Conservation (phyloP, 2,329 filamentous ascomycete genomes). For the Aspergillus sp. region DNA sequence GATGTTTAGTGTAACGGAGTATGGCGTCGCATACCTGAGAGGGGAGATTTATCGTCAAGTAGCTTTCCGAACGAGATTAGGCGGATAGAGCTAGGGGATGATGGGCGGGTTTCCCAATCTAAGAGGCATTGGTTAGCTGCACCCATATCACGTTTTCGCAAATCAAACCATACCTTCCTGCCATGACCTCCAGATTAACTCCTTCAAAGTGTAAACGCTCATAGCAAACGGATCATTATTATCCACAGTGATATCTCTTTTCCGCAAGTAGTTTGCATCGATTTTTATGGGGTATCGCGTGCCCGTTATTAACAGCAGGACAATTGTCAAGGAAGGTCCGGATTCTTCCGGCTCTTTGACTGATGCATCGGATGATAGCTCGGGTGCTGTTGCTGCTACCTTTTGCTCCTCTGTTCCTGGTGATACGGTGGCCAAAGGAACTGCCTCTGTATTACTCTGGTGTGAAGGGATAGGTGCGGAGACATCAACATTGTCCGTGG, state of each 20-base stretch:
- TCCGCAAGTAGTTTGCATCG: slow-evolving; percentile 79
- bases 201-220: slow-evolving; percentile 90
- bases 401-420: slow-evolving; percentile 27
- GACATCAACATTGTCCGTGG: slow-evolving; percentile 25
- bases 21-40: slow-evolving; percentile 67
- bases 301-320: slow-evolving; percentile 77
- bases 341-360: slow-evolving; percentile 39
- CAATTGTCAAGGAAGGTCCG: slow-evolving; percentile 58
- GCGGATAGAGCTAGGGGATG: slow-evolving; percentile 83
- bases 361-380: slow-evolving; percentile 25
- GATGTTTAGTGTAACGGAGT: not conserved
- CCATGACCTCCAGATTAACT: slow-evolving; percentile 92
- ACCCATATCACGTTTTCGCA: not conserved
- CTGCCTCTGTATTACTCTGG: slow-evolving; percentile 13
- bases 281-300: slow-evolving; percentile 87
- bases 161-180: slow-evolving; percentile 58
- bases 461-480: slow-evolving; percentile 17
- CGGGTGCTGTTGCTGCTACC: slow-evolving; percentile 14
- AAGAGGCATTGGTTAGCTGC: slow-evolving; percentile 10
- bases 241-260: slow-evolving; percentile 75
- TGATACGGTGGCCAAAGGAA: slow-evolving; percentile 14
- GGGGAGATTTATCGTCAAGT: slow-evolving; percentile 79
- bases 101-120: slow-evolving; percentile 85
- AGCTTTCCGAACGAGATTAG: slow-evolving; percentile 90
- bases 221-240: slow-evolving; percentile 82